A percentile compares a stretch with the other conserved stretches of the same genome.
phyloP scores from a whole-genome alignment of 352 stramenopile species.

The Phytophthora tubulina region DNA sequence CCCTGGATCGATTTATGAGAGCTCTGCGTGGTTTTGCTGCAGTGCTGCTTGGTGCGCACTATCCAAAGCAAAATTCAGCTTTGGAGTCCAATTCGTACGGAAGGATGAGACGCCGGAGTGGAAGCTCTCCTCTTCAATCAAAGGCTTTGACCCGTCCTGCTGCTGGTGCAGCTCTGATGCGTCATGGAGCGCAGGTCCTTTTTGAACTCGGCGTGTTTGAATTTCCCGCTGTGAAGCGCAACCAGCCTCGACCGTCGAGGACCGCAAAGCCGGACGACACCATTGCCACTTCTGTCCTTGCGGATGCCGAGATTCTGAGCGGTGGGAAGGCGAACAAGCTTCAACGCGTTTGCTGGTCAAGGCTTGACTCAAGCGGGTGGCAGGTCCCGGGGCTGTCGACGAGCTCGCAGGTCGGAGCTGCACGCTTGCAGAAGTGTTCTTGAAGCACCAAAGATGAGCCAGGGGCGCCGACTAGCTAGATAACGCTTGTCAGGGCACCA shows the following conservation, averaged over 20 bases:
- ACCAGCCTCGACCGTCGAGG: not conserved
- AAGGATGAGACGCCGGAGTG: too few species aligned
- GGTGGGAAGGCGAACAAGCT: slow-evolving; percentile 9
- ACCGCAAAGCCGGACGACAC: not conserved
- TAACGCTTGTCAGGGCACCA: not conserved
- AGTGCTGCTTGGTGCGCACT: slow-evolving; percentile 14
- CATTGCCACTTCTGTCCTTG: slow-evolving; percentile 6
- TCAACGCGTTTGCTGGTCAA: slow-evolving; percentile 15
- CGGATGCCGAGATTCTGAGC: not conserved
- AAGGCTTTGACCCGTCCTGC: not conserved
- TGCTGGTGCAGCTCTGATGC: not conserved
- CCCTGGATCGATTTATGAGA: slow-evolving; percentile 21
- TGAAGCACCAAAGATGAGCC: slow-evolving; percentile 24
- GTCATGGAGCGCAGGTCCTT: not conserved
- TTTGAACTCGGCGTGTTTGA: not conserved
- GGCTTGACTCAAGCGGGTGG: not conserved
- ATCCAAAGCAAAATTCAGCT: slow-evolving; percentile 18
- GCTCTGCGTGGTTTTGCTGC: slow-evolving; percentile 27
- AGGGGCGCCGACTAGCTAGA: slow-evolving; percentile 1
- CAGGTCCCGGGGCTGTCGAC: slow-evolving; percentile 7
- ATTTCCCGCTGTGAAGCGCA: not conserved
- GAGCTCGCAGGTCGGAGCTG: not conserved
- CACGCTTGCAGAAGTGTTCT: slow-evolving; percentile 3
- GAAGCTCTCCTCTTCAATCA: not conserved
- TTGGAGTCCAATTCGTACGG: too few species aligned